phyloP scores from a whole-genome alignment of 179 eudicot genomes.

The Beta lomatogona region DNA sequence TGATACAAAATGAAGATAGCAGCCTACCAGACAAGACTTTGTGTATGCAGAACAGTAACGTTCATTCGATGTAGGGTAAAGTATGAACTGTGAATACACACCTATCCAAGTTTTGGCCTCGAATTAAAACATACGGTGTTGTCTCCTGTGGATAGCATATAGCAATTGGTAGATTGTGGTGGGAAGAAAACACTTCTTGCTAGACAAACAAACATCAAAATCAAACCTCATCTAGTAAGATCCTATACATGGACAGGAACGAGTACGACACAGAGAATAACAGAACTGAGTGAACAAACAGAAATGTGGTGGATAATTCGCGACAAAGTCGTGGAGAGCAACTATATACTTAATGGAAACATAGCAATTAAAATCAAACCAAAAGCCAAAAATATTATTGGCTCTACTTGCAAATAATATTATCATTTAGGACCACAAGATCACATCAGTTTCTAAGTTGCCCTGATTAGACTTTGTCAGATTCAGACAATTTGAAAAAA shows the following conservation, averaged over 20 bases:
- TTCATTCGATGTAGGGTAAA: no score
- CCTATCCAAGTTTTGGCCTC: no score
- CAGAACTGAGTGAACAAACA: background rate
- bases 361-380: background rate
- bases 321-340: background rate
- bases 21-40: no score
- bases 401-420: background rate
- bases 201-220: background rate
- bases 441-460: background rate
- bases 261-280: background rate
- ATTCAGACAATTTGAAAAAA: background rate
- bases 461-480: background rate
- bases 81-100: no score
- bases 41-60: no score
- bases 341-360: background rate
- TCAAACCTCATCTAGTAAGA: background rate
- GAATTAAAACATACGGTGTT: no score
- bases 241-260: background rate
- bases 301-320: no score
- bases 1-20: no score
- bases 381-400: background rate
- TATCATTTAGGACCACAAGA: slow-evolving; percentile 9
- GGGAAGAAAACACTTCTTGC: background rate
- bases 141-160: background rate
- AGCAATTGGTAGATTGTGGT: background rate